phyloP scores from a whole-genome alignment of 768 basidiomycete genomes.

The Mycena alexandri region DNA sequence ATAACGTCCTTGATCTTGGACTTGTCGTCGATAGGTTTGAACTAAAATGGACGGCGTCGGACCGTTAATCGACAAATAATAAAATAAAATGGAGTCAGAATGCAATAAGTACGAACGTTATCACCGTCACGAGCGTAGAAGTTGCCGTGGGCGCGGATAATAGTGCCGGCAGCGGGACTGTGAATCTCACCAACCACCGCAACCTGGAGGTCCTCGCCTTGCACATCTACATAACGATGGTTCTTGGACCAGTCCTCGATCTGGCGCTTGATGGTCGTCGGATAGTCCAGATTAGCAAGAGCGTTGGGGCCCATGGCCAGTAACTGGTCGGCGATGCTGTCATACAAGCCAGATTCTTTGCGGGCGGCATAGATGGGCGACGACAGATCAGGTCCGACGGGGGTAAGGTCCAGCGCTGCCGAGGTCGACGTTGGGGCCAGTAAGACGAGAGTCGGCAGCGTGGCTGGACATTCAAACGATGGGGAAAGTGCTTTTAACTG shows the following conservation, averaged over 20 bases:
- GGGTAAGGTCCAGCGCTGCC: neutral
- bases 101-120: too few species aligned
- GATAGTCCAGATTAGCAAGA: neutral
- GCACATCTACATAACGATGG: neutral
- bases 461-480: too few species aligned
- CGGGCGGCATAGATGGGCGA: neutral
- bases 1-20: neutral
- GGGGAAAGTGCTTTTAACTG: too few species aligned
- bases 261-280: neutral
- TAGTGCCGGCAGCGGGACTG: neutral
- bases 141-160: neutral
- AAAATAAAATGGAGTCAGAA: too few species aligned
- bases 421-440: too few species aligned
- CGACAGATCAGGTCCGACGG: neutral
- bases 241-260: neutral
- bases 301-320: neutral
- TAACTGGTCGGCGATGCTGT: neutral
- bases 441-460: too few species aligned
- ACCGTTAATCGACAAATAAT: too few species aligned
- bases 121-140: neutral
- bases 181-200: neutral
- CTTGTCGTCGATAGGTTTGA: neutral
- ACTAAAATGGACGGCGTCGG: neutral
- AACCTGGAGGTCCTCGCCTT: neutral
- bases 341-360: neutral